Base-by-base conservation (phyloP, 2,329 filamentous ascomycete species). In the Blastomyces gilchristii region DNA sequence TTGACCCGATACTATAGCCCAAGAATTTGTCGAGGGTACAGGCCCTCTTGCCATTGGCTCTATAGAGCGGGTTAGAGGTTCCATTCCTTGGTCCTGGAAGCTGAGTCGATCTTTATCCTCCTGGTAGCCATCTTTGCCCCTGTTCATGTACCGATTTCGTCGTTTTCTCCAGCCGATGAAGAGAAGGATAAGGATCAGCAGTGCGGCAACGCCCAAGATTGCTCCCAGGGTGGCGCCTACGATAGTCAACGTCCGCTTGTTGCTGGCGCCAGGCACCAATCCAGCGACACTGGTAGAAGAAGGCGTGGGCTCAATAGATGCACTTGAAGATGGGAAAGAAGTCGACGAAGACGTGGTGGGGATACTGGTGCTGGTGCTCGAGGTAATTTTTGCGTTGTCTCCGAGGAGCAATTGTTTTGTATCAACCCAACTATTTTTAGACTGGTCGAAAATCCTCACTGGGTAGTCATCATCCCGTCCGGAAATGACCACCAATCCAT, bases 181-280 rank as follows among this genome's bases (percentile, higher is more conserved):
- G 60, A 94, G 78, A 25, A 97, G 81, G n/a, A 91, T 72, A 1
- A 89, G 73, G 34, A 89, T 80, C n/a, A 95, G 78, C 7, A 96
- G 72, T 0, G 85, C 76, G 25, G 88, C 85, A 61, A 91, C 78
- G 22, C 89, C 91, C 61, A 89, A 83, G 28, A 96, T 85, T n/a
- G 87, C 86, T 14, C 92, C 91, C 0, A 97, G 81, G 0, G 89
- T 89, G 60, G 90, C 89, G 43, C 90, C 92, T 1, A 97, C 81
- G 37, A 96, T 87, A 8, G 85, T 85, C 68, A 81, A 75, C 31
- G 70, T 68, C 43, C 59, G 66, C 45, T 64, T 68, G 39, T 69
- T 73, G 31, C 72, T 65, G 34, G 69, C 67, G 65, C 71, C 67
- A 62, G 68, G 68, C 50, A 71, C 72, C 37, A 71, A 73, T 49